phyloP scores from a whole-genome alignment of 2,329 filamentous ascomycete genomes.

The Aspergillus unguis region DNA sequence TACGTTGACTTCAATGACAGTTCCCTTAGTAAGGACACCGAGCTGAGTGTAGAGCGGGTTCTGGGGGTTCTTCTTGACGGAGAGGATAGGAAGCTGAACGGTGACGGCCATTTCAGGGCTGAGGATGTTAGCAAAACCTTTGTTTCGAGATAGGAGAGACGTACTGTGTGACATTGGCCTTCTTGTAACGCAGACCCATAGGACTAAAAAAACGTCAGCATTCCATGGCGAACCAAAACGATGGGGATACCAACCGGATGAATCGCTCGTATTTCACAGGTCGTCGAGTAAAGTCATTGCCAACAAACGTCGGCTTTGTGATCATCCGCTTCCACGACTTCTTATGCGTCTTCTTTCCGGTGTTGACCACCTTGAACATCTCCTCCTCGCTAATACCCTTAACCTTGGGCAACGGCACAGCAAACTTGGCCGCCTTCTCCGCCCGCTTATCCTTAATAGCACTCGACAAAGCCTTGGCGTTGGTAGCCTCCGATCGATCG shows the following conservation, averaged over 20 bases:
- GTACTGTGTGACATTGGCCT: slow-evolving; percentile 62
- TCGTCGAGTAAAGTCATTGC: slow-evolving; percentile 80
- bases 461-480: slow-evolving; percentile 71
- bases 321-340: slow-evolving; percentile 67
- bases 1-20: slow-evolving; percentile 86
- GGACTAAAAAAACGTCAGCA: slow-evolving; percentile 37
- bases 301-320: slow-evolving; percentile 85
- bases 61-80: slow-evolving; percentile 81
- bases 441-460: slow-evolving; percentile 94
- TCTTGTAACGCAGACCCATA: slow-evolving; percentile 77
- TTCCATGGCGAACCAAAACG: not conserved
- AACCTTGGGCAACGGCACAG: slow-evolving; percentile 89
- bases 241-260: slow-evolving; percentile 47
- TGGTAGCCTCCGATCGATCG: slow-evolving; percentile 69
- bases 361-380: slow-evolving; percentile 96
- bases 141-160: slow-evolving; percentile 16
- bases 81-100: slow-evolving; percentile 77
- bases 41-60: slow-evolving; percentile 90
- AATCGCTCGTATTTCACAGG: slow-evolving; percentile 76
- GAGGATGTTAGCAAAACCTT: slow-evolving; percentile 10
- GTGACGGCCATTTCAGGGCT: slow-evolving; percentile 76
- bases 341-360: slow-evolving; percentile 89
- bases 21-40: slow-evolving; percentile 83
- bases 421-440: slow-evolving; percentile 92
- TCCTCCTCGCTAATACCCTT: slow-evolving; percentile 91